These are phyloP conservation scores for Eucalyptus tenuipes DNA, from an alignment of 345 rosid species.

Conservation along the genomic window DNA sequence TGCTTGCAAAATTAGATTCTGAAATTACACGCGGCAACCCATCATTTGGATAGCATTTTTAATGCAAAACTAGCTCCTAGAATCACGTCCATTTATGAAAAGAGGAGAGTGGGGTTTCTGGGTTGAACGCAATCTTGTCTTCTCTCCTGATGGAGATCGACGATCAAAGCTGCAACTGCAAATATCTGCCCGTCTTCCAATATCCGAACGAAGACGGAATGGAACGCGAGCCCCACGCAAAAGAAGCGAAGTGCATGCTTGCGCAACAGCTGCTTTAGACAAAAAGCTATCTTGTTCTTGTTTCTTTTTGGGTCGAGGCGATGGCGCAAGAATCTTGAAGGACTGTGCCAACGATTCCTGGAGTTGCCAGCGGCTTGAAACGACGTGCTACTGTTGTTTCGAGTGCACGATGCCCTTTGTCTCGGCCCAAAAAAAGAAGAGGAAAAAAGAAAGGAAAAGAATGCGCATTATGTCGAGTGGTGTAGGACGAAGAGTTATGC, in stretches of 20 bases:
- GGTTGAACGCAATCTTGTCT: not conserved
- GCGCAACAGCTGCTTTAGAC: not conserved
- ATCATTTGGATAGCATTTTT: not conserved
- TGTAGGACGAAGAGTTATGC: not conserved
- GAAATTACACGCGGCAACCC: not conserved
- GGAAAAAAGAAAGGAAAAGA: not conserved
- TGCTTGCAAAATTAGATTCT: not conserved
- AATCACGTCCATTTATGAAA: not conserved
- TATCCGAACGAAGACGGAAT: not conserved
- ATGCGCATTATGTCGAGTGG: not conserved
- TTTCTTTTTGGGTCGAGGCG: not conserved
- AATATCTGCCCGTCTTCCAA: not conserved
- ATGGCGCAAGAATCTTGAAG: not conserved
- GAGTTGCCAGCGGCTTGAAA: not conserved
- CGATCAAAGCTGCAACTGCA: not conserved
- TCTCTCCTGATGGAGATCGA: not conserved
- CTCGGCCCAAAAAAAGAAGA: not conserved
- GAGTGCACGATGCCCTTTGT: not conserved
- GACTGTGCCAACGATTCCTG: not conserved
- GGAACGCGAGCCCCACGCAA: not conserved
- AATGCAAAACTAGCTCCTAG: not conserved
- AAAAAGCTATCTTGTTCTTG: not conserved
- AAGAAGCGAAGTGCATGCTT: not conserved
- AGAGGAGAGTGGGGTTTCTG: not conserved
- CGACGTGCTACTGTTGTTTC: not conserved